These are phyloP conservation scores for Boletus speciosus DNA, from an alignment of 768 basidiomycete species.

Conservation along the genomic window DNA sequence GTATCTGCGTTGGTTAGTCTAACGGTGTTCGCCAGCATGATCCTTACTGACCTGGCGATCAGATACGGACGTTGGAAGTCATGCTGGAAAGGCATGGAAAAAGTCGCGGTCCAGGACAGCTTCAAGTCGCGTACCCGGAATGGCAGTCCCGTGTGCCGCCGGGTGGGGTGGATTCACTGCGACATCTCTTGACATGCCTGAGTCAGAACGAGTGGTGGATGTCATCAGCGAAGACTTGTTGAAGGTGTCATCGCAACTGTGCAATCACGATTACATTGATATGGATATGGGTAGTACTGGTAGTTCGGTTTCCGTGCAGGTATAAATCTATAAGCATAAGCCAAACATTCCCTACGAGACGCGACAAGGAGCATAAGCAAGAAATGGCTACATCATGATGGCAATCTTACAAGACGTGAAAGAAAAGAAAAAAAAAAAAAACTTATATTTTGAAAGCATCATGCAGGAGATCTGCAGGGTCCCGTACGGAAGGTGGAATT, in stretches of 20 bases:
- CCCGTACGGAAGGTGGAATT: constrained; percentile 5
- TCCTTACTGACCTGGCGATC: constrained; percentile 3
- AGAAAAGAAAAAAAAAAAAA: background rate
- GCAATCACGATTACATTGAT: constrained; percentile 7
- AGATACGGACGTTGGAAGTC: constrained; percentile 57
- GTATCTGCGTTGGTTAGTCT: constrained; percentile 56
- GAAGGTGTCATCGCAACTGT: constrained; percentile 4
- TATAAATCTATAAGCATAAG: constrained; percentile 27
- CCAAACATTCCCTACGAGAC: constrained; percentile 8
- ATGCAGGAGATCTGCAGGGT: constrained; percentile 20
- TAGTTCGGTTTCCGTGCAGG: constrained; percentile 1
- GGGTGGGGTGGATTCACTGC: constrained; percentile 53
- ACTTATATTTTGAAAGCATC: constrained; percentile 35
- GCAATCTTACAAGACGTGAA: constrained; percentile 1
- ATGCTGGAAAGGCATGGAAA: constrained; percentile 52
- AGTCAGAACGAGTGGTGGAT: constrained; percentile 61
- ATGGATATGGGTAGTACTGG: background rate
- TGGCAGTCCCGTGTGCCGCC: constrained; percentile 36
- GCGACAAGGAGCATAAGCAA: constrained; percentile 8
- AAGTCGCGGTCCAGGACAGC: constrained; percentile 12
- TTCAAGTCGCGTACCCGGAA: constrained; percentile 24
- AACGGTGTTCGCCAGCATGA: background rate
- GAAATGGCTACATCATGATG: constrained; percentile 9
- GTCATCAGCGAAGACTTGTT: background rate
- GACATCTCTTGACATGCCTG: constrained; percentile 51